A percentile compares a stretch with the other conserved stretches of the same genome.
phyloP scores from a whole-genome alignment of 805 yeast species.

The Ogataea wickerhamii region DNA sequence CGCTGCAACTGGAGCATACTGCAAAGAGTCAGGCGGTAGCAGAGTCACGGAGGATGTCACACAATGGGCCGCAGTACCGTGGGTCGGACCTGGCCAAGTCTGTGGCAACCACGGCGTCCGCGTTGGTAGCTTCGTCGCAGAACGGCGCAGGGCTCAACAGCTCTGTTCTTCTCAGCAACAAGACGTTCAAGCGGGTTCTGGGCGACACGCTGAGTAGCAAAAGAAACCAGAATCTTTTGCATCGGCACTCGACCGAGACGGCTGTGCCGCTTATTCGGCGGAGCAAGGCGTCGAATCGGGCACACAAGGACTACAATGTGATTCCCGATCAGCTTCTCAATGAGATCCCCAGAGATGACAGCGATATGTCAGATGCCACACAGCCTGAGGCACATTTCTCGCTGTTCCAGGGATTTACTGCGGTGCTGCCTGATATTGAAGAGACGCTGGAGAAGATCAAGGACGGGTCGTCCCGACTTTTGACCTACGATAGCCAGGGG shows the following conservation, averaged over 20 bases:
- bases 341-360: slow-evolving; percentile 43
- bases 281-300: slow-evolving; percentile 9
- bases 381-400: slow-evolving; percentile 37
- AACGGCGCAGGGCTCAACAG: slow-evolving; percentile 14
- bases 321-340: slow-evolving; percentile 60
- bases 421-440: slow-evolving; percentile 50
- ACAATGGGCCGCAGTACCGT: slow-evolving; percentile 5
- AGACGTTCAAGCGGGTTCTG: slow-evolving; percentile 43
- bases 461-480: slow-evolving; percentile 20
- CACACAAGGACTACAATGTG: slow-evolving; percentile 42
- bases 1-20: too few relatives aligned
- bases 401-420: slow-evolving; percentile 67
- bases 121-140: slow-evolving; percentile 36
- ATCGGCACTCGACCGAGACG: slow-evolving; percentile 17
- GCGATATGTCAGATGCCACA: slow-evolving; percentile 5
- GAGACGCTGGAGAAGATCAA: slow-evolving; percentile 35
- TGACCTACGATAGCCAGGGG: slow-evolving; percentile 14
- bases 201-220: slow-evolving; percentile 38
- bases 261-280: slow-evolving; percentile 15
- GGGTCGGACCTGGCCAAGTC: slow-evolving; percentile 41
- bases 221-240: slow-evolving; percentile 23
- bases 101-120: slow-evolving; percentile 55
- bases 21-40: too few relatives aligned
- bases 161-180: slow-evolving; percentile 21
- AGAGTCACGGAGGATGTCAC: slow-evolving; percentile 6